These are phyloP conservation scores for Cytospora piceae DNA, from an alignment of 2,329 filamentous ascomycete genomes.

Conservation along the genomic window DNA sequence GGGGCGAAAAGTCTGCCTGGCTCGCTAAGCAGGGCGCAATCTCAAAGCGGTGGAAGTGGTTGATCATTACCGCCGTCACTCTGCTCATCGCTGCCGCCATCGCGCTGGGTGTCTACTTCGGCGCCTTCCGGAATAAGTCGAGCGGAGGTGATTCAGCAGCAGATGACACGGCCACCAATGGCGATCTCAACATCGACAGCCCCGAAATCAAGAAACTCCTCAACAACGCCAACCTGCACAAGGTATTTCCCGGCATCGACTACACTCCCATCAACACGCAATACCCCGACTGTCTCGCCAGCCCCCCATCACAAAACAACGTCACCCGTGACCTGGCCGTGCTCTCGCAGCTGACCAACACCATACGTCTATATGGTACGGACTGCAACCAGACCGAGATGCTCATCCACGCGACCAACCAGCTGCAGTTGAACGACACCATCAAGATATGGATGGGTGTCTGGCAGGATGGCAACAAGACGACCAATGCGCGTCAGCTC, in stretches of 20 bases:
- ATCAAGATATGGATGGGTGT: slow-evolving; percentile 95
- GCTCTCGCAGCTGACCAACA: slow-evolving; percentile 86
- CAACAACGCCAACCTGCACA: slow-evolving; percentile 81
- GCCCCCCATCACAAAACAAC: slow-evolving; percentile 89
- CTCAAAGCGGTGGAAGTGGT: slow-evolving; percentile 71
- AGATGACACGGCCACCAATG: slow-evolving; percentile 64
- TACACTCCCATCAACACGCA: slow-evolving; percentile 92
- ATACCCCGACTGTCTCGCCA: slow-evolving; percentile 78
- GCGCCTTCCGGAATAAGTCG: slow-evolving; percentile 62
- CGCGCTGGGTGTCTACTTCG: slow-evolving; percentile 74
- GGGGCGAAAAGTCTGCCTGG: slow-evolving; percentile 69
- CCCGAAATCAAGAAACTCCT: slow-evolving; percentile 78
- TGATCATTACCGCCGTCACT: slow-evolving; percentile 66
- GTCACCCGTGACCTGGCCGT: slow-evolving; percentile 89
- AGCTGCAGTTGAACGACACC: slow-evolving; percentile 68
- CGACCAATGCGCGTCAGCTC: slow-evolving; percentile 83
- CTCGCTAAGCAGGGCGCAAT: slow-evolving; percentile 60
- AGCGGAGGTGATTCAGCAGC: slow-evolving; percentile 51
- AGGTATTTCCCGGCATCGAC: slow-evolving; percentile 93
- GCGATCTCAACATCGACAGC: slow-evolving; percentile 75
- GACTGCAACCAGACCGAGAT: slow-evolving; percentile 98
- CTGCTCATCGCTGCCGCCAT: slow-evolving; percentile 72
- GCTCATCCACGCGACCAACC: slow-evolving; percentile 80
- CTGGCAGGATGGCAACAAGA: slow-evolving; percentile 83
- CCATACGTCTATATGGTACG: slow-evolving; percentile 86